These are phyloP conservation scores for Ballota nigra DNA, from an alignment of 257 asterid species.

Conservation along the genomic window DNA sequence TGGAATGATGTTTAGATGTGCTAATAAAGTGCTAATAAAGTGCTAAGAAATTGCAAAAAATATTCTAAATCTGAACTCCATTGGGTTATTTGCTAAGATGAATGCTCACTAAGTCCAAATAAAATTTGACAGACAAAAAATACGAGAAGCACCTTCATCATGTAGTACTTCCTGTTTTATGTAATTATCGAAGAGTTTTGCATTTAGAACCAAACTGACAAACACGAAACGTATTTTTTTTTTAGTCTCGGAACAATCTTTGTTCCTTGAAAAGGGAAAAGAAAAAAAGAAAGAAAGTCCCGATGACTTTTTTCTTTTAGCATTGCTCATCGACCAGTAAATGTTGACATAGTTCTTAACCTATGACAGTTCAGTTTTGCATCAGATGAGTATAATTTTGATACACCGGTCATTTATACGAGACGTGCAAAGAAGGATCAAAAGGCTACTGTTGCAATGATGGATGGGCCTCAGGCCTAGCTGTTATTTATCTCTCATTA, in stretches of 20 bases:
- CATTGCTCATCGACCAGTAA: background rate
- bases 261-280: no score
- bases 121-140: background rate
- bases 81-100: background rate
- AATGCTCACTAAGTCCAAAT: background rate
- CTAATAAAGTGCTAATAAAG: no score
- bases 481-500: no score
- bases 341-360: background rate
- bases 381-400: background rate
- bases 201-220: background rate
- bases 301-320: background rate
- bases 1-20: background rate
- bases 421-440: no score
- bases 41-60: background rate
- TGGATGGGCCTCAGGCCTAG: no score
- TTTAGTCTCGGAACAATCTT: no score
- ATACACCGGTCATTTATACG: no score
- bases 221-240: no score
- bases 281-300: no score
- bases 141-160: background rate
- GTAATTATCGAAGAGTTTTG: background rate
- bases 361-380: background rate
- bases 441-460: no score
- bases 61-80: background rate
- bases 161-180: background rate